Percentiles rank a stretch among this genome's conserved stretches.
phyloP scores from a whole-genome alignment of 495 filamentous ascomycete species.

The Penicillium arizonense region DNA sequence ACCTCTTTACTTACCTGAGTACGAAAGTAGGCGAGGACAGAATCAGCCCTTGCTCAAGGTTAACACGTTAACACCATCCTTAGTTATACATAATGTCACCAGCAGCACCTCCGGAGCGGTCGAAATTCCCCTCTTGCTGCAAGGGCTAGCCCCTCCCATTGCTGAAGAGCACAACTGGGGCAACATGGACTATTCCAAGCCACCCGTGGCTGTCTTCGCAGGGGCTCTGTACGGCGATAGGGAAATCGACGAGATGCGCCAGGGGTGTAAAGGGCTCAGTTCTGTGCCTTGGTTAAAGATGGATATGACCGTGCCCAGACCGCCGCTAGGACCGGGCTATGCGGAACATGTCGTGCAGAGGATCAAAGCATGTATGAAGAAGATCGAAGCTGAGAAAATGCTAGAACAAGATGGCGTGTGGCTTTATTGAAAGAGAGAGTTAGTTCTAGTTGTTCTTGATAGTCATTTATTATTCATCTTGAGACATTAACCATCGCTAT shows the following conservation, averaged over 20 bases:
- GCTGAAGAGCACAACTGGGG: conserved; percentile 19
- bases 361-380: conserved; percentile 24
- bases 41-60: not conserved
- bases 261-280: conserved; percentile 18
- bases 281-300: conserved; percentile 32
- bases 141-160: conserved; percentile 16
- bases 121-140: conserved; percentile 26
- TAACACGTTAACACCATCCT: conserved; percentile 9
- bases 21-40: conserved; percentile 21
- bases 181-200: conserved; percentile 27
- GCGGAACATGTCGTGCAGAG: conserved; percentile 24
- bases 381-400: conserved; percentile 24
- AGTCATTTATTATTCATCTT: no score
- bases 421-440: conserved; percentile 9
- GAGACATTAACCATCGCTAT: no score
- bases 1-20: conserved; percentile 29
- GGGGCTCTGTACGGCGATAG: conserved; percentile 31
- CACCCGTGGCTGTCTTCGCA: conserved; percentile 25
- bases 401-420: conserved; percentile 22
- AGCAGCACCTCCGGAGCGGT: conserved; percentile 13
- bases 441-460: no score
- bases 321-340: conserved; percentile 30
- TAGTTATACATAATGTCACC: conserved; percentile 30
- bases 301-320: conserved; percentile 22
- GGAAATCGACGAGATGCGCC: conserved; percentile 20